phyloP scores from a whole-genome alignment of 1,284 basidiomycete species.

The Albatrellus sp. region DNA sequence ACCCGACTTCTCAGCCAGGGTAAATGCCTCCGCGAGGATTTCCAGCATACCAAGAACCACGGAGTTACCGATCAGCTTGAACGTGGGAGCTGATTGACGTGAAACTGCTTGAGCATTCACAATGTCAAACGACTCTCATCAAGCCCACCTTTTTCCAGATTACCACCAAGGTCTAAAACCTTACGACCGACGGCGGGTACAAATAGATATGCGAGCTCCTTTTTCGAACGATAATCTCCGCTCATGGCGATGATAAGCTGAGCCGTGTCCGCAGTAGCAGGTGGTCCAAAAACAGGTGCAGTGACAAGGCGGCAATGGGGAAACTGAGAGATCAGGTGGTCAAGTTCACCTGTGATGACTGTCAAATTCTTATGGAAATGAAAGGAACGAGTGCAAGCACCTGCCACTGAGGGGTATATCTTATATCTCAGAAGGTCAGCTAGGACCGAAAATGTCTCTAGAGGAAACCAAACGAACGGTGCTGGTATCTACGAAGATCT shows the following conservation, averaged over 20 bases:
- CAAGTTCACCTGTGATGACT: slow-evolving; percentile 45
- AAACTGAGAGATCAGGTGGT: slow-evolving; percentile 50
- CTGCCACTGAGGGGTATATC: slow-evolving; percentile 64
- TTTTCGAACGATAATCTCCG: slow-evolving; percentile 78
- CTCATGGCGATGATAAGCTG: slow-evolving; percentile 70
- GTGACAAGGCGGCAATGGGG: slow-evolving; percentile 61
- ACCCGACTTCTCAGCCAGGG: slow-evolving; percentile 76
- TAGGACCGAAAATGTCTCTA: background rate
- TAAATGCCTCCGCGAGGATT: slow-evolving; percentile 71
- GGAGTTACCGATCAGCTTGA: slow-evolving; percentile 74
- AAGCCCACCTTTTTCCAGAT: slow-evolving; percentile 58
- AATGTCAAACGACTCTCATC: background rate
- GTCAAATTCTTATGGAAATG: background rate
- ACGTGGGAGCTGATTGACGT: slow-evolving; percentile 41
- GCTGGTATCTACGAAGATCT: slow-evolving; percentile 75
- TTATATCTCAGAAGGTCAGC: slow-evolving; percentile 16
- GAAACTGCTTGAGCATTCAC: slow-evolving; percentile 3
- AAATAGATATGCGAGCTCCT: slow-evolving; percentile 63
- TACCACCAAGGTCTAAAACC: slow-evolving; percentile 61
- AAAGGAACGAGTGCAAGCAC: slow-evolving; percentile 18
- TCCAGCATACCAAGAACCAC: slow-evolving; percentile 64
- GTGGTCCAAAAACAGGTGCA: slow-evolving; percentile 73
- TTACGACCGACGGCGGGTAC: slow-evolving; percentile 75
- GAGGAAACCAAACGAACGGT: slow-evolving; percentile 37
- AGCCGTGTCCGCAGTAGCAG: slow-evolving; percentile 53